Conservation (phyloP, 2,329 filamentous ascomycete species). For the Claviceps digitariae region DNA sequence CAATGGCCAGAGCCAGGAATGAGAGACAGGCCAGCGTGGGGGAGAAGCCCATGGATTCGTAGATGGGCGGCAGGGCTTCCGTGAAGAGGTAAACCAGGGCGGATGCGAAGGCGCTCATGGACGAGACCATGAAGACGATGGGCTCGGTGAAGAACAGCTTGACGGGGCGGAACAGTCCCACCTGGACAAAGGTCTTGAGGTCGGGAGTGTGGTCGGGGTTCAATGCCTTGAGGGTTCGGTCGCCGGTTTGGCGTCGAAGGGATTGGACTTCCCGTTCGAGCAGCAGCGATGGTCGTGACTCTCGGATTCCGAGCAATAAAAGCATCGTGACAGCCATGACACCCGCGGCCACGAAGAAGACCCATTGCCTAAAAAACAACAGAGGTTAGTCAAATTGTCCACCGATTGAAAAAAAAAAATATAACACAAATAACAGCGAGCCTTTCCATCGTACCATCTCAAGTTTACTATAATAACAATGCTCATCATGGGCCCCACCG, state of each 20-base stretch:
- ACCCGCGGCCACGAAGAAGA: background rate
- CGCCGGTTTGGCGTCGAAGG: background rate
- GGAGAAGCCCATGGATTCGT: background rate
- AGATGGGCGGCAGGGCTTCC: background rate
- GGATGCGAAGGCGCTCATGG: background rate
- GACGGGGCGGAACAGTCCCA: background rate
- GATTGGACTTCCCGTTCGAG: background rate
- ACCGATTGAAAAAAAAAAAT: background rate
- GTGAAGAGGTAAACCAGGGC: background rate
- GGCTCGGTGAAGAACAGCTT: constrained; percentile 1
- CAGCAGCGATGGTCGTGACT: background rate
- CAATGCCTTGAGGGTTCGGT: background rate
- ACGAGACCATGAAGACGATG: background rate
- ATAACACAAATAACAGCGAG: background rate
- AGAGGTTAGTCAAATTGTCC: too few species aligned
- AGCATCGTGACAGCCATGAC: background rate
- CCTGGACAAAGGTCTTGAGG: background rate
- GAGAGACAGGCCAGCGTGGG: background rate
- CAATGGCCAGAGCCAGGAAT: background rate
- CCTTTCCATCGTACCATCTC: background rate
- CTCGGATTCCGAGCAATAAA: background rate
- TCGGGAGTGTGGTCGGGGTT: background rate
- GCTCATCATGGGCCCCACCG: background rate
- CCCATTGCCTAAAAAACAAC: background rate
- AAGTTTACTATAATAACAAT: background rate